Evolutionary conservation across 2,329 filamentous ascomycete species (phyloP).

Genomic region (Clonostachys solani): DNA sequence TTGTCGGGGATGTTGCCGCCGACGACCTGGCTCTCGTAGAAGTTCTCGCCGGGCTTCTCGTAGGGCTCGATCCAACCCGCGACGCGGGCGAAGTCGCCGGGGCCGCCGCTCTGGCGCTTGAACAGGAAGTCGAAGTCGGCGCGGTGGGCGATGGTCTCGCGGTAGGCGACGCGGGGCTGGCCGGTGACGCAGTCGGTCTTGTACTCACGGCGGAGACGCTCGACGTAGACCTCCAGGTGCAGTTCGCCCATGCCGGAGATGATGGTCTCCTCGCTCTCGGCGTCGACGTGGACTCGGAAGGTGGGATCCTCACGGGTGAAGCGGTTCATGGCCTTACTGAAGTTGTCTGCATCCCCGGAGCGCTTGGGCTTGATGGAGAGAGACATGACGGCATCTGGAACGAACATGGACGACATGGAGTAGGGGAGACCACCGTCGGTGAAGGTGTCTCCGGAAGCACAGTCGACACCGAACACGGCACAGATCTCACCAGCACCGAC

Average conservation of each 20-base stretch:
- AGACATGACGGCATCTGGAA: constrained; percentile 96
- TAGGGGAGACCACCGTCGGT: constrained; percentile 91
- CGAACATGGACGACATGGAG: constrained; percentile 97
- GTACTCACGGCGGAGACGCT: constrained; percentile 95
- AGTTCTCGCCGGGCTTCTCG: constrained; percentile 66
- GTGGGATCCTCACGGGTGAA: constrained; percentile 98
- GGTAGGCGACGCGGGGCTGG: constrained; percentile 93
- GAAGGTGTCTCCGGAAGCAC: constrained; percentile 96
- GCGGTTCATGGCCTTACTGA: constrained; percentile 97
- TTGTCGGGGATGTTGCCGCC: constrained; percentile 94
- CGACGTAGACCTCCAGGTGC: constrained; percentile 95
- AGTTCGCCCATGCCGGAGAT: constrained; percentile 98
- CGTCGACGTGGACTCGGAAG: constrained; percentile 89
- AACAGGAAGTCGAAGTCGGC: constrained; percentile 89
- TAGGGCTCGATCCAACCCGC: constrained; percentile 89
- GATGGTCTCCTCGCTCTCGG: constrained; percentile 92
- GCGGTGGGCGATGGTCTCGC: constrained; percentile 80
- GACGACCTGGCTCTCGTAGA: constrained; percentile 81
- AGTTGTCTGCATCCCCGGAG: constrained; percentile 86
- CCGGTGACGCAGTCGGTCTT: constrained; percentile 94
- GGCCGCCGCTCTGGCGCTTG: constrained; percentile 92
- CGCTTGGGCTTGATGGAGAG: constrained; percentile 96
- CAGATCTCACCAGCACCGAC: constrained; percentile 97
- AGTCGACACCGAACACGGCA: constrained; percentile 96
- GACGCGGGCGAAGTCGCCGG: constrained; percentile 92